phyloP scores from a whole-genome alignment of 768 basidiomycete genomes.

The Russula emetica region DNA sequence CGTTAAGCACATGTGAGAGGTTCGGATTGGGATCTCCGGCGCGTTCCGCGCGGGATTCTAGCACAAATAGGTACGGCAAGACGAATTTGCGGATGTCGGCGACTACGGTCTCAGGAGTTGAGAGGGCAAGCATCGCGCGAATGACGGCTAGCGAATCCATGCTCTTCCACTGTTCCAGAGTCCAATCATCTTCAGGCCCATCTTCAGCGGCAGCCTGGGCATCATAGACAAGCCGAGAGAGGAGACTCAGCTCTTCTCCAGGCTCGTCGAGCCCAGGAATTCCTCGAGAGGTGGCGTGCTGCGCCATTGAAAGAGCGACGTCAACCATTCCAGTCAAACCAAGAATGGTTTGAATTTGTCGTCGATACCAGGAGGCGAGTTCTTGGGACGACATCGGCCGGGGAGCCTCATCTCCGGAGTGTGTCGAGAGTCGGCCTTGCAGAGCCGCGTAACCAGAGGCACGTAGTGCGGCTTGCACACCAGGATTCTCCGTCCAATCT shows the following conservation, averaged over 20 bases:
- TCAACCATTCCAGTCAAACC: slow-evolving; percentile 70
- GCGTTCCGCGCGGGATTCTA: slow-evolving; percentile 85
- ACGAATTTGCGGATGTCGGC: slow-evolving; percentile 71
- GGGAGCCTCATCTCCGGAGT: slow-evolving; percentile 19
- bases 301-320: slow-evolving; percentile 70
- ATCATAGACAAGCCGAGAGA: slow-evolving; percentile 86
- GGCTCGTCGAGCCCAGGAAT: slow-evolving; percentile 74
- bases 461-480: slow-evolving; percentile 43
- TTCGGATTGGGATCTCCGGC: slow-evolving; percentile 62
- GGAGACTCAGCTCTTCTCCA: slow-evolving; percentile 87
- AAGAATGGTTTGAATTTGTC: slow-evolving; percentile 59
- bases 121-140: slow-evolving; percentile 68
- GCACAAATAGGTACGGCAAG: slow-evolving; percentile 88
- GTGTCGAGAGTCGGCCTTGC: neutral
- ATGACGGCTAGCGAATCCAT: slow-evolving; percentile 66
- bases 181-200: slow-evolving; percentile 60
- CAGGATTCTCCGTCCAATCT: slow-evolving; percentile 57
- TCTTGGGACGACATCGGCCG: slow-evolving; percentile 44
- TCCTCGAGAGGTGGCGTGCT: slow-evolving; percentile 80
- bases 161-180: slow-evolving; percentile 64
- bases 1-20: slow-evolving; percentile 64
- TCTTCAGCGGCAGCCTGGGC: slow-evolving; percentile 46
- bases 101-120: slow-evolving; percentile 60
- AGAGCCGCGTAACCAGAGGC: slow-evolving; percentile 29
- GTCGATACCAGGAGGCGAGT: slow-evolving; percentile 71